Evolutionary conservation across 75 land plant species (phyloP), one percentile per base, ranked within the genome.

Genomic region (Pinus tabuliformis): DNA sequence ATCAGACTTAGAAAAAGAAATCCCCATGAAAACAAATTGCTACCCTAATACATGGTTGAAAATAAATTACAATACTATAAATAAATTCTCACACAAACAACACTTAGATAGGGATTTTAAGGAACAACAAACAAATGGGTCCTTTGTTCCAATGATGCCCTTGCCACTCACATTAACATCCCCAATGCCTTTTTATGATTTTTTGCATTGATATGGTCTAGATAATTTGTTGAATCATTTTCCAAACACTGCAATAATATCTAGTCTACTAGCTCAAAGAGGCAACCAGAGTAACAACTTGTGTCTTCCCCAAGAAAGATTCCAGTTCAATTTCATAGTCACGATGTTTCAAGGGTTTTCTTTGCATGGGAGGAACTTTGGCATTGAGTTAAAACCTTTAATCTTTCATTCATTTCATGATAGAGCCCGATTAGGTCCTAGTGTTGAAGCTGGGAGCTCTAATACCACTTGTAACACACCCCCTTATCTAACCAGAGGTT

Each of bases 121-220:
- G 42, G 42, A 39, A 5, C 6, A 39, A 39, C 42, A 39, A 39
- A 4, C 42, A 5, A 5, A 39, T 5, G 42, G 42, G 5, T 39
- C 42, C 42, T 39, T 88, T 95, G 98, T 79, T 94, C 78, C 71
- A 97, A 81, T 30, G 99, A 86, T 57, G 99, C 92, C 28, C 99
- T 76, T 77, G 94, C 97, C 52, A 92, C 93, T 57, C 97, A 87
- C 99, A 97, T 97, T 15, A 97, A 97, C 99, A 97, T 97, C 14
- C 99, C 99, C 82, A 94, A 70, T 65, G 99, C 97, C 77, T 94
- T 81, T 81, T 94, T 97, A 89, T 97, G 99, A 80, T 97, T 97
- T 78, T 97, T 97, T 37, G 95, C 97, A 86, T 94, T 94, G 17
- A 97, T 97, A 72, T 97, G 99, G 75, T 97, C 99, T 80, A 97